These are phyloP conservation scores for Fomitopsis pinicola DNA, from an alignment of 1,284 basidiomycete genomes.

Conservation along the genomic window DNA sequence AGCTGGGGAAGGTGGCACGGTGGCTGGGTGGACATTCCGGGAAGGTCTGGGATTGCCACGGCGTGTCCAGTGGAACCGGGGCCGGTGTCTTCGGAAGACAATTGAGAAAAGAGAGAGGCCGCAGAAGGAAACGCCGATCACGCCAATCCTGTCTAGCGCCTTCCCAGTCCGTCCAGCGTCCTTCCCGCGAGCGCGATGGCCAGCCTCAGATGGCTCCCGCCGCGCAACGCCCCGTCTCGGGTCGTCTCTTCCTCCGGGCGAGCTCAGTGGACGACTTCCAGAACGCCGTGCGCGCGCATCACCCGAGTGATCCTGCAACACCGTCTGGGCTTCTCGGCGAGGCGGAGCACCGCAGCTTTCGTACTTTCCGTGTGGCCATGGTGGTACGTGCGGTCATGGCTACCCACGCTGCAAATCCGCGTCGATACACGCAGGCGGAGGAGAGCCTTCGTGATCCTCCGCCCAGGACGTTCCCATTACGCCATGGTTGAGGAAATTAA, in stretches of 20 bases:
- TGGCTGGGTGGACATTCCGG: neutral
- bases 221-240: neutral
- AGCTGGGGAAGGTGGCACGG: neutral
- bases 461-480: slow-evolving; percentile 1
- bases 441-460: neutral
- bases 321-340: neutral
- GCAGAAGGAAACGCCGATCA: slow-evolving; percentile 8
- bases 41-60: neutral
- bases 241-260: neutral
- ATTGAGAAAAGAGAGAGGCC: neutral
- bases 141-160: slow-evolving; percentile 6
- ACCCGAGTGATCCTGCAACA: neutral
- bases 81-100: slow-evolving; percentile 6
- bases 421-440: neutral
- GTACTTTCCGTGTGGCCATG: neutral
- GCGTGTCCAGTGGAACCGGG: neutral
- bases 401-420: slow-evolving; percentile 1
- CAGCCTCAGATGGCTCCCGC: neutral
- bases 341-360: neutral
- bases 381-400: neutral
- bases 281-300: neutral
- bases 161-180: slow-evolving; percentile 1
- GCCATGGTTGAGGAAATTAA: neutral
- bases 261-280: neutral
- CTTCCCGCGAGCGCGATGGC: slow-evolving; percentile 4